phyloP scores from a whole-genome alignment of 1,139 yeast species.

The Hyphopichia wangnamkhiaoensis region DNA sequence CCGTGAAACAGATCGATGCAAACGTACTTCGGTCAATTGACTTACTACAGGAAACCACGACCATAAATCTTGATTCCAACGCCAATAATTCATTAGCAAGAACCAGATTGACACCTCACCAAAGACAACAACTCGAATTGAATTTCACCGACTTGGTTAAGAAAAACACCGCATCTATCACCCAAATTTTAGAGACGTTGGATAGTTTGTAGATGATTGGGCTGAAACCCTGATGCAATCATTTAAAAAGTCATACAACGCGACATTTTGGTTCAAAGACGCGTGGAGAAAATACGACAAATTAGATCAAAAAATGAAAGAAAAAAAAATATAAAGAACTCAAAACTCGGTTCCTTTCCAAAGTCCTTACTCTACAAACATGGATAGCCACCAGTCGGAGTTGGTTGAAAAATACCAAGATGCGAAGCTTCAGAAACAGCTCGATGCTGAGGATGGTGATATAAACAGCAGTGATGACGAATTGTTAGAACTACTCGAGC shows the following conservation, averaged over 20 bases:
- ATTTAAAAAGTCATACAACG: not conserved
- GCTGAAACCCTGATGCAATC: not conserved
- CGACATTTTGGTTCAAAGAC: not conserved
- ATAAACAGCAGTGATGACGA: conserved; percentile 34
- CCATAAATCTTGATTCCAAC: not conserved
- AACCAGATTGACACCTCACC: not conserved
- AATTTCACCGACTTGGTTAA: conserved; percentile 15
- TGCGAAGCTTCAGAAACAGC: conserved; percentile 22
- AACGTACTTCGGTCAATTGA: conserved; percentile 28
- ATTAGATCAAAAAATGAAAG: not conserved
- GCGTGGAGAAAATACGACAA: not conserved
- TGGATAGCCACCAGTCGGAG: conserved; percentile 35
- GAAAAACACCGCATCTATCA: conserved; percentile 15
- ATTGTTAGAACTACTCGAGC: conserved; percentile 36
- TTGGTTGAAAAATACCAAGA: conserved; percentile 46
- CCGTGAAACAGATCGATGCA: conserved; percentile 30
- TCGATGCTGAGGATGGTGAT: conserved; percentile 16
- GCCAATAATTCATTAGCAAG: no score
- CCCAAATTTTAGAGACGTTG: conserved; percentile 14
- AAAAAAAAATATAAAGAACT: not conserved
- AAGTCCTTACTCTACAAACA: conserved; percentile 8
- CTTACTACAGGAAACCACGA: conserved; percentile 13
- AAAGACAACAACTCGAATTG: conserved; percentile 8
- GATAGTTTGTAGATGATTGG: conserved; percentile 7
- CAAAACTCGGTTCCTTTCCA: not conserved